A percentile compares a stretch with the other conserved stretches of the same genome.
Evolutionary conservation across 495 filamentous ascomycete species (phyloP).

Genomic region (Hypoxylon crocopeplum): DNA sequence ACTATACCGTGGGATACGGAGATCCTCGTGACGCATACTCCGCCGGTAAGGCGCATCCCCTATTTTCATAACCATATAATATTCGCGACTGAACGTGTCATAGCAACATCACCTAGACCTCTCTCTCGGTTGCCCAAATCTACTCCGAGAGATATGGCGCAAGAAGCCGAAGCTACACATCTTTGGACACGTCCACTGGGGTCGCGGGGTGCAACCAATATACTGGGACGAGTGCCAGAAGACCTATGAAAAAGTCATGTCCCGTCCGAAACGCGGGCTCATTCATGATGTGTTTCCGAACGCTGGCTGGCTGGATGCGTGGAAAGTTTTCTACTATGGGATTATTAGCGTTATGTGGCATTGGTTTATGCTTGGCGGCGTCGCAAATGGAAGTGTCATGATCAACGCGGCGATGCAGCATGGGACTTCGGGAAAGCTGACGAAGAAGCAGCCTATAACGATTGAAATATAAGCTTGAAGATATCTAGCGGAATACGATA

Average conservation of each 20-base stretch:
- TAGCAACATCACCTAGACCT: slow-evolving; percentile 78
- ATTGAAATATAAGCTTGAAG: slow-evolving; percentile 57
- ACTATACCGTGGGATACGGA: slow-evolving; percentile 75
- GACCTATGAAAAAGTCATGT: slow-evolving; percentile 71
- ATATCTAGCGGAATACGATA: slow-evolving; percentile 23
- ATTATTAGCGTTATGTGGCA: slow-evolving; percentile 72
- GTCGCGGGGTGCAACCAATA: slow-evolving; percentile 66
- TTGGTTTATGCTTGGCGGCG: slow-evolving; percentile 65
- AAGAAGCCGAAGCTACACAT: slow-evolving; percentile 82
- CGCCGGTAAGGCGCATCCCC: slow-evolving; percentile 43
- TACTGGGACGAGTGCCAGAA: slow-evolving; percentile 81
- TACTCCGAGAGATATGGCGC: slow-evolving; percentile 79
- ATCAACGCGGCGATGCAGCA: slow-evolving; percentile 82
- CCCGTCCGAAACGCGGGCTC: slow-evolving; percentile 53
- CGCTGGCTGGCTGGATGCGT: slow-evolving; percentile 66
- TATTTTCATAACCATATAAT: not conserved
- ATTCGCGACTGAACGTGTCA: too few species aligned
- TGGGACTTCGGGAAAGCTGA: slow-evolving; percentile 67
- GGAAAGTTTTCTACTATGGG: slow-evolving; percentile 67
- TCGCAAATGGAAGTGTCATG: slow-evolving; percentile 69
- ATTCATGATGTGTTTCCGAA: slow-evolving; percentile 57
- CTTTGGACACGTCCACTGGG: slow-evolving; percentile 87
- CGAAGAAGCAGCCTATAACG: slow-evolving; percentile 54
- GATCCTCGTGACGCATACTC: slow-evolving; percentile 84
- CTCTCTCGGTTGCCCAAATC: slow-evolving; percentile 74